Base-by-base conservation (phyloP, 139 green algal genomes). In the Microglena sp. region DNA sequence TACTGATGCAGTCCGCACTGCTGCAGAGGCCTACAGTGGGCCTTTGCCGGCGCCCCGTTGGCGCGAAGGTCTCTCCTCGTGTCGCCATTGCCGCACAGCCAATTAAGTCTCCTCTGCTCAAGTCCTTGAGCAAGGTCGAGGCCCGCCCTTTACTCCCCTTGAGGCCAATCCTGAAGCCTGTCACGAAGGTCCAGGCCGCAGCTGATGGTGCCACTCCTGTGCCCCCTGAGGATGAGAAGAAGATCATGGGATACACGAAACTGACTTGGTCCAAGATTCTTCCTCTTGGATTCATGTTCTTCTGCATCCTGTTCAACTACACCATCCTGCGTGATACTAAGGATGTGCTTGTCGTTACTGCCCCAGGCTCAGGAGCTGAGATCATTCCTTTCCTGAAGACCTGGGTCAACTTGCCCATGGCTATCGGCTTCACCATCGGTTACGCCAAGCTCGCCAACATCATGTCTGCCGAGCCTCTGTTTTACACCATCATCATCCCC, bases 261-360 rank as follows among this genome's bases (percentile, higher is more conserved):
- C 53, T 65, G 8, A 65, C 58, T 29, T 65, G 85, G 85, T 61
- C 78, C 53, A 96, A 98, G 84, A 92, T 98, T 66, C 27, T 96
- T 7, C 86, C 92, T 32, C 74, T 98, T 56, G 91, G 86, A 50
- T 62, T 93, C 27, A 98, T 98, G 88, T 97, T 98, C 77, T 98
- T 98, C 84, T 96, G 87, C 86, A 97, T 98, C 60, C 80, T 97
- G 31, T 98, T 98, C 88, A 98, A 98, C 87, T 98, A 98, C 90
- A 98, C 93, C 66, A 98, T 98, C 68, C 87, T 98, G 61, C 85
- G 92, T 63, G 92, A 98, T 75, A 98, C 93, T 56, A 98, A 97
- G 87, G 90, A 98, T 73, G 92, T 98, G 76, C 82, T 98, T 68
- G 92, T 98, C 29, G 92, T 98, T 6, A 98, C 93, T 32, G 93